Percentiles rank a stretch among this genome's conserved stretches.
phyloP scores from a whole-genome alignment of 441 rosid species.

The Euphorbia schlechtendalii region DNA sequence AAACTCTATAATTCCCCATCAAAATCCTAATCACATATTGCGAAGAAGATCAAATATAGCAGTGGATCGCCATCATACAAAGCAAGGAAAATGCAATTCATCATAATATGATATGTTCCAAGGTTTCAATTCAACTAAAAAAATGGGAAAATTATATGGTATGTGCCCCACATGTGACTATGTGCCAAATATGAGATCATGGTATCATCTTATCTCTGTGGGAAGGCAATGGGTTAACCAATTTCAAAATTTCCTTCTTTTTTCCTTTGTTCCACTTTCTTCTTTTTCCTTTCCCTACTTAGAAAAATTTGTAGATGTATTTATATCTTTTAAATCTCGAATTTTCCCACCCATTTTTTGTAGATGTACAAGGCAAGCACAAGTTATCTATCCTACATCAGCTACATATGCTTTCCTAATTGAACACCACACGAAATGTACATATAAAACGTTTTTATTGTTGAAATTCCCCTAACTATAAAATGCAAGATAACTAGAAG shows the following conservation, averaged over 20 bases:
- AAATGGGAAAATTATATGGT: neutral
- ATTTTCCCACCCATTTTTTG: neutral
- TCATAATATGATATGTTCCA: neutral
- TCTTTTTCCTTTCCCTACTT: neutral
- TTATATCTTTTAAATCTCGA: neutral
- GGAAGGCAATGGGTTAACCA: neutral
- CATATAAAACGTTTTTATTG: neutral
- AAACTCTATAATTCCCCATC: neutral
- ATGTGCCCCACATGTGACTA: too few relatives aligned
- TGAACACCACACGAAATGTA: neutral
- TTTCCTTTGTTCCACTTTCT: neutral
- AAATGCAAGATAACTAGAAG: neutral
- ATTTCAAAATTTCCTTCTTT: neutral
- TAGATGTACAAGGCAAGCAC: neutral
- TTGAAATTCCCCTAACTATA: neutral
- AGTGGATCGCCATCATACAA: neutral
- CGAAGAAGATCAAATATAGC: neutral
- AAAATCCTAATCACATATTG: neutral
- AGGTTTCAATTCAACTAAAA: neutral
- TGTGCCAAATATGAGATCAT: neutral
- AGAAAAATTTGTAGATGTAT: too few relatives aligned
- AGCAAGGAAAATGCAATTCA: neutral
- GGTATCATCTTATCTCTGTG: neutral
- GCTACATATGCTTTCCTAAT: neutral
- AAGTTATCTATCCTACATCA: too few relatives aligned